Base-by-base conservation (phyloP, 2,329 filamentous ascomycete genomes). In the Cordyceps farinosa region DNA sequence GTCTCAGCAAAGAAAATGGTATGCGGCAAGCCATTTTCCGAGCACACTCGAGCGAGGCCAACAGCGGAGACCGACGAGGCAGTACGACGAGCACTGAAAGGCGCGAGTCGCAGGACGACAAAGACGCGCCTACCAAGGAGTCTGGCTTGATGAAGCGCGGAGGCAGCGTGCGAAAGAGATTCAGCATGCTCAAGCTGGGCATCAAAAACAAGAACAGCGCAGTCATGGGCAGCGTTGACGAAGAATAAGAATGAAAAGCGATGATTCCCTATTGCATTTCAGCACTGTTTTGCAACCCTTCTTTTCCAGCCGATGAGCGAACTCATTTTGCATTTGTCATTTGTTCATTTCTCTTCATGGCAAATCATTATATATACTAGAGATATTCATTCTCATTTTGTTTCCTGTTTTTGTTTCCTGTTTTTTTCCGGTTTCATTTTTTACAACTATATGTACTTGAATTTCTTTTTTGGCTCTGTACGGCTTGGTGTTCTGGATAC, bases 111-210 rank as follows among this genome's bases (percentile, higher is more conserved):
- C 64, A 66, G 13, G 66, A 69, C 13, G 69, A 70, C 27, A 66
- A 70, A 10, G 68, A 72, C 52, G 61, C 69, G 29, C 61, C 62
- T 0, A 69, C 71, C 38, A 73, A 71, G 50, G 79, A 75, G 44
- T 71, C 74, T 34, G 74, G 77, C 4, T 71, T 78, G 44, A 73
- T 75, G 62, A 81, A 82, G 70, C 84, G 84, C 59, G 85, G 63
- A 34, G 51, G 84, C 42, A 89, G 87, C 64, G 84, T 96, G 67
- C 87, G 88, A 76, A 94, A 92, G 78, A 79, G 92, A 70, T 80
- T 96, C 67, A 95, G 90, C 73, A 80, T 92, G 70, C 80, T 96
- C 70, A 90, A 89, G 73, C 81, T 92, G 57, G 88, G 89, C 36
- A 88, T 87, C 73, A 91, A 90, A 77, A 79, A 79, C 71, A 88